Percentiles rank a stretch among this genome's conserved stretches.
Conservation (phyloP, 1,284 basidiomycete genomes). For the Cutaneotrichosporon sp. region DNA sequence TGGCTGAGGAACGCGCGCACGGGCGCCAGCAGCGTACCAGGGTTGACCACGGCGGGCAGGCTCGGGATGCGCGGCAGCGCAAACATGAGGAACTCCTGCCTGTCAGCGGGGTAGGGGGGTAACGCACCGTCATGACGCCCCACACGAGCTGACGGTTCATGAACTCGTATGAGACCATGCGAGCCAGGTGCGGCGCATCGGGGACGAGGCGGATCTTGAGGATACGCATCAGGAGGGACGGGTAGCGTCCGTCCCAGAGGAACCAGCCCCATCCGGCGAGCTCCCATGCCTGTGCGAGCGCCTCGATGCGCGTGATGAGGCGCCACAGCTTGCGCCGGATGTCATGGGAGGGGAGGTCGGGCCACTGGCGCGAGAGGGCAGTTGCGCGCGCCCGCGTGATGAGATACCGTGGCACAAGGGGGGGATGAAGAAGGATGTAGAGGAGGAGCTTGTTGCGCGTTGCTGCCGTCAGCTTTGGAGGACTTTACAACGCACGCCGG, state of each 20-base stretch:
- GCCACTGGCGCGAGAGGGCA: constrained; percentile 83
- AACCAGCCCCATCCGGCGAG: constrained; percentile 80
- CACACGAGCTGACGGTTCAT: constrained; percentile 99
- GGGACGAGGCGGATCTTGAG: constrained; percentile 79
- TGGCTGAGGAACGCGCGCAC: constrained; percentile 31
- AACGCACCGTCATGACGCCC: constrained; percentile 90
- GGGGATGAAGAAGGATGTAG: constrained; percentile 66
- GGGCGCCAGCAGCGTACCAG: constrained; percentile 54
- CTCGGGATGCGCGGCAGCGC: constrained; percentile 78
- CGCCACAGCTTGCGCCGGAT: constrained; percentile 75
- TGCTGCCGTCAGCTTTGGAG: background rate
- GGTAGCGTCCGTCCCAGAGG: constrained; percentile 84
- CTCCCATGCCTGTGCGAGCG: constrained; percentile 61
- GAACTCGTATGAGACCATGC: constrained; percentile 95
- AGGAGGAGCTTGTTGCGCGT: constrained; percentile 61
- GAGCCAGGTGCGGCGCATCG: constrained; percentile 67
- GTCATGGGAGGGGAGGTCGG: constrained; percentile 79
- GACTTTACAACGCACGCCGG: constrained; percentile 10
- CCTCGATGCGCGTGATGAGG: constrained; percentile 68
- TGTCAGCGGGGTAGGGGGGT: background rate
- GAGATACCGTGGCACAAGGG: constrained; percentile 76
- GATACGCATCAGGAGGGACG: constrained; percentile 79
- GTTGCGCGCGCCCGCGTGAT: constrained; percentile 70
- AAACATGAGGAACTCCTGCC: constrained; percentile 92
- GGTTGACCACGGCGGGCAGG: constrained; percentile 59